Evolutionary conservation across 768 basidiomycete species (phyloP), one percentile per base, ranked within the genome.

Genomic region (Trametes coccinea): DNA sequence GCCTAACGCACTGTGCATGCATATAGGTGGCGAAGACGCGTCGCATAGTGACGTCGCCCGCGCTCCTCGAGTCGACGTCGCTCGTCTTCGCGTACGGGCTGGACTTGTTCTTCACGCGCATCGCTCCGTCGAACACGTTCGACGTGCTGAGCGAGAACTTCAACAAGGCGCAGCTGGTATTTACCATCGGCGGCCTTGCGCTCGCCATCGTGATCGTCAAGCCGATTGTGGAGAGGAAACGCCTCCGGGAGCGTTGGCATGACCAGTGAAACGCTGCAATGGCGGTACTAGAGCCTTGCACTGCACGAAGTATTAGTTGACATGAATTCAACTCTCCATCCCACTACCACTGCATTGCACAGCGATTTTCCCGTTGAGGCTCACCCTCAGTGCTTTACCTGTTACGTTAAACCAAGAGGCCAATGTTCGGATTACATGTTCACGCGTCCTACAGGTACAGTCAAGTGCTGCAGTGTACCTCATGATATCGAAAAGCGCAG

Each of bases 141-240:
- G 96, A 98, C 70, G 87, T 97, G 29, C 82, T 98, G 7, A 92
- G 84, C 67, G 90, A 95, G 73, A 87, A 80, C 69, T 98, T 98
- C 75, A 98, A 98, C 78, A 97, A 98, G 78, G 80, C 77, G 1
- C 96, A 98, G 73, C 79, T 98, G 27, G 84, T 95, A 64, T 74
- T 94, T 31, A 98, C 94, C 1, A 85, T 96, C 37, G 73, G 77
- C 0, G 93, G 83, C 0, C 72, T 98, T 60, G 81, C 78, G 2
- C 68, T 84, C 5, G 95, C 88, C n/a, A 92, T 97, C 63, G 72
- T 85, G n/a, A 72, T 95, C 40, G 87, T 87, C 22, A 86, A 84
- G 71, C 94, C 94, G 34, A 91, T 95, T 78, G 93, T 95, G 27
- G 74, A 74, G 66, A 75, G 81, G 71, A 93, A 90, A 72, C 76